Evolutionary conservation across 2,329 filamentous ascomycete species (phyloP), one percentile per base, ranked within the genome.

Genomic region (Trichoderma semiorbis): DNA sequence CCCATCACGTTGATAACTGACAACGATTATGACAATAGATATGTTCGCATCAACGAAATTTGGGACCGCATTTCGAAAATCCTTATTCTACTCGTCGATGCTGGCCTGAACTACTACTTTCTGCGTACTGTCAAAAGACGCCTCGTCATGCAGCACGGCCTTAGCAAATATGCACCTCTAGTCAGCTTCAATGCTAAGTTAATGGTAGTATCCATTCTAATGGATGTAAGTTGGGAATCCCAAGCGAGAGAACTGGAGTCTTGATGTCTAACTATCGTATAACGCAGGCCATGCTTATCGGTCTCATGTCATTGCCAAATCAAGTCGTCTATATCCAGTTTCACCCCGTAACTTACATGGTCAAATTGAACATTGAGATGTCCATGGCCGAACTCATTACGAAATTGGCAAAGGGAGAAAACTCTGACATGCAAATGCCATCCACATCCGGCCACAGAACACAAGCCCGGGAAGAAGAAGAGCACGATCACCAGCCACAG

Each of bases 41-140:
- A 77, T 57, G 81, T 86, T 7, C 69, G 74, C 0, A 79, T 88
- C 70, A 88, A 88, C 73, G 76, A 81, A 0, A 78, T 85, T 28
- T 89, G 86, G 86, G 86, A 89, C 65, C 83, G 85, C 28, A 78
- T 83, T 30, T 85, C 86, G 16, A 89, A 89, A 73, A 80, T 84
- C 1, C 78, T 88, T 3, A 87, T 87, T 73, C 76, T 87, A 3
- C 63, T 86, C 1, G 80, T 88, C 7, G 86, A 89, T 71, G 84
- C 81, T 1, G 77, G 75, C 0, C 81, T 89, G n/a, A 89, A 88
- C 71, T 84, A 80, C 76, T 87, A 86, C 73, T 89, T 89, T 74
- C 79, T 88, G 3, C 75, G 77, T 6, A 81, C 78, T 0, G 85
- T 87, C 36, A 83, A 85, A 74, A 77, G 79, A 5, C 81, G 84